These are phyloP conservation scores for Malassezia brasiliensis DNA, from an alignment of 1,284 basidiomycete genomes.

Conservation along the genomic window DNA sequence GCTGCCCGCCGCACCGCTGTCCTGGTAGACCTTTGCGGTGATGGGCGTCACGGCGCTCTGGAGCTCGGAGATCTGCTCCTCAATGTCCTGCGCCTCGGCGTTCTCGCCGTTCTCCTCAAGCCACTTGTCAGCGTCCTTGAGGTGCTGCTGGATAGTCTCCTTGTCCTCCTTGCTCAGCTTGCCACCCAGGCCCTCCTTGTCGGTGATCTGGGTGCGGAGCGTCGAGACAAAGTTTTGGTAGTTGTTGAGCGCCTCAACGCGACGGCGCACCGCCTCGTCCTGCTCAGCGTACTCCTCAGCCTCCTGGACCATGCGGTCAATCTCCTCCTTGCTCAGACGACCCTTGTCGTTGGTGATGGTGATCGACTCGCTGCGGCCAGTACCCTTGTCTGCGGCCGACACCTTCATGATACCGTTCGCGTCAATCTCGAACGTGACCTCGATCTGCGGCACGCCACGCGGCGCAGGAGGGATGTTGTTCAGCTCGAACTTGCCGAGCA, in stretches of 20 bases:
- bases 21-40: constrained; percentile 46
- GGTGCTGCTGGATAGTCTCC: constrained; percentile 41
- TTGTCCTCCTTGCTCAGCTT: constrained; percentile 48
- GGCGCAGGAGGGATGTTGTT: constrained; percentile 84
- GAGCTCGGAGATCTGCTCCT: constrained; percentile 47
- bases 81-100: constrained; percentile 45
- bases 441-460: constrained; percentile 61
- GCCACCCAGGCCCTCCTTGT: constrained; percentile 48
- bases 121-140: constrained; percentile 47
- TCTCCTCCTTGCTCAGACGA: constrained; percentile 42
- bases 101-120: constrained; percentile 45
- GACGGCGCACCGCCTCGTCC: constrained; percentile 44
- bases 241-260: constrained; percentile 44
- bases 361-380: constrained; percentile 44
- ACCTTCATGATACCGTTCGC: constrained; percentile 49
- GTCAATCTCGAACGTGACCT: constrained; percentile 48
- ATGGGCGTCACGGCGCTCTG: constrained; percentile 46
- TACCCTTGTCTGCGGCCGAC: constrained; percentile 46
- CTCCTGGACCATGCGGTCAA: constrained; percentile 47
- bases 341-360: constrained; percentile 48
- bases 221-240: constrained; percentile 47
- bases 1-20: constrained; percentile 16
- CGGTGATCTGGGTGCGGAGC: constrained; percentile 38
- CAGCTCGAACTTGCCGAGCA: constrained; percentile 91
- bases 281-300: constrained; percentile 47